These are phyloP conservation scores for Penicillium longicatenatum DNA, from an alignment of 495 filamentous ascomycete species.

Conservation along the genomic window DNA sequence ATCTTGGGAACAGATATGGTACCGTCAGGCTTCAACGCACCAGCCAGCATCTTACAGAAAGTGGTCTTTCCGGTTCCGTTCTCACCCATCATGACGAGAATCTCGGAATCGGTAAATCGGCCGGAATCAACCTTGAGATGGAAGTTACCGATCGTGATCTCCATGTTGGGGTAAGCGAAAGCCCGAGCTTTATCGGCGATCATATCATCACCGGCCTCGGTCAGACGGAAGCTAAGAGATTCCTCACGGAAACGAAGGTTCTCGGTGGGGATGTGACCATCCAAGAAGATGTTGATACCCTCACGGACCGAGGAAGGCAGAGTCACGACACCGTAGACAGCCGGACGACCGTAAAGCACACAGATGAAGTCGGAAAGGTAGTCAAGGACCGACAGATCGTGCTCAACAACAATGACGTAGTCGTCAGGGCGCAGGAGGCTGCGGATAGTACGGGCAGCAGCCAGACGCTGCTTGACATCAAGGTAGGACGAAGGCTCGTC, in stretches of 20 bases:
- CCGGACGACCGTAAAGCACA: conserved; percentile 91
- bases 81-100: conserved; percentile 99
- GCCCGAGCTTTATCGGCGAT: conserved; percentile 79
- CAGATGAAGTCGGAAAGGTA: conserved; percentile 99
- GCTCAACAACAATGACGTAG: conserved; percentile 98
- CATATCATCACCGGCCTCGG: conserved; percentile 90
- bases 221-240: conserved; percentile 92
- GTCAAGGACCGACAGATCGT: conserved; percentile 96
- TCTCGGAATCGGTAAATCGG: conserved; percentile 94
- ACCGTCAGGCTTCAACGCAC: conserved; percentile 86
- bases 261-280: conserved; percentile 96
- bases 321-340: conserved; percentile 98
- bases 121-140: conserved; percentile 79
- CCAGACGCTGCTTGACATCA: conserved; percentile 97
- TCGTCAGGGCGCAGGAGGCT: conserved; percentile 82
- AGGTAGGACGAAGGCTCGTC: conserved; percentile 98
- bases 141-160: conserved; percentile 92
- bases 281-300: conserved; percentile 99
- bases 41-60: conserved; percentile 94
- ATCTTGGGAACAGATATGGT: conserved; percentile 77
- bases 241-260: conserved; percentile 98
- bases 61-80: conserved; percentile 96
- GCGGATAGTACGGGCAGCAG: conserved; percentile 88
- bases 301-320: conserved; percentile 94
- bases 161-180: conserved; percentile 86